Base-by-base conservation (phyloP, 176 grass and related monocot genomes). In the Hyparrhenia diplandra region DNA sequence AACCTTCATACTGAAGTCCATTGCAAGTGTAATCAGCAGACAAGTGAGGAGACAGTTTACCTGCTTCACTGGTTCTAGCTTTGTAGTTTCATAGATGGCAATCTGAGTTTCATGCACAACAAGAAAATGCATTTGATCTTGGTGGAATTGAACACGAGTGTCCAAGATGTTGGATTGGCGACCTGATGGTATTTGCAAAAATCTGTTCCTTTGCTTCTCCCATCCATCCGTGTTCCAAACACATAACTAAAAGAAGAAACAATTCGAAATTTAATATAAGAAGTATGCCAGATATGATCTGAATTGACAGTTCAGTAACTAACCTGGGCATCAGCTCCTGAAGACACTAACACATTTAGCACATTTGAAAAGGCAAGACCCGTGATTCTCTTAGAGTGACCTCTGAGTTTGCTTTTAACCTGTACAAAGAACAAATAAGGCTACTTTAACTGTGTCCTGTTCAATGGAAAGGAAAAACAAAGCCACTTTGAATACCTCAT, bases 391-490 rank as follows among this genome's bases (percentile, higher is more conserved):
- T 98, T 98, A 51, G 92, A 91, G 81, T 98, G 95, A 14, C 95
- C 95, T 87, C 87, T 87, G 69, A 98, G 92, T 89, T 98, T 98
- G 81, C 92, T 94, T 84, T 98, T 98, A 62, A 98, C 95, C 95
- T 98, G 84, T 80, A 83, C 47, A 66, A 58, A 75, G 8, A 45
- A 82, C 5, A 29, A 63, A 73, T 14, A 30, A 21, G 76, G 46
- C 58, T 47, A 67, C 21, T 67, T 65, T 80, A 13, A 69, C 31
- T 66, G 30, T 10, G 28, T 24, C 29, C 23, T 78, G 52, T 76
- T 76, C 43, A 70, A 79, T 59, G 29, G 17, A 62, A 25, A 35
- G 24, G 64, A 77, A 41, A 41, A 84, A 25, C 35, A n/a, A 64
- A 69, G 8, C 23, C 67, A 64, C 17, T 65, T 37, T 20, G 67